Conservation (phyloP, 805 yeast species). For the Hyphopichia homilentoma region DNA sequence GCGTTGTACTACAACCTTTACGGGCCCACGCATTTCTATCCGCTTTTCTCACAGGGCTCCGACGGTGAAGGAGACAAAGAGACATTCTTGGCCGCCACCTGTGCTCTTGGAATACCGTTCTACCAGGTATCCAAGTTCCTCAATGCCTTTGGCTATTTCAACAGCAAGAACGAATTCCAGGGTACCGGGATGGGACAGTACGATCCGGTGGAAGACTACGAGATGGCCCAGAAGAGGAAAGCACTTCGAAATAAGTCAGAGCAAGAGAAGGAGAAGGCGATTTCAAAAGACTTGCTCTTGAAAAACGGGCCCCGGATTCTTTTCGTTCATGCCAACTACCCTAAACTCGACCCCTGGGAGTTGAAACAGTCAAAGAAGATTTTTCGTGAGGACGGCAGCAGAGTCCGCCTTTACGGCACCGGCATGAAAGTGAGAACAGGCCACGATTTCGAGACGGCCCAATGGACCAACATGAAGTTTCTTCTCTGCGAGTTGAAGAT, state of each 20-base stretch:
- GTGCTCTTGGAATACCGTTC: conserved; percentile 42
- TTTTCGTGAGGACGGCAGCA: conserved; percentile 38
- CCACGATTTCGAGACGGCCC: conserved; percentile 55
- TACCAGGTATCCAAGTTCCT: conserved; percentile 54
- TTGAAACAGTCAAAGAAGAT: conserved; percentile 42
- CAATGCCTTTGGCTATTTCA: conserved; percentile 48
- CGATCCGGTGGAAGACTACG: conserved; percentile 61
- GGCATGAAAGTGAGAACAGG: conserved; percentile 50
- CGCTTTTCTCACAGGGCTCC: conserved; percentile 41
- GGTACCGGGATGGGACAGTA: conserved; percentile 79
- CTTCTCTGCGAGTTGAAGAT: conserved; percentile 50
- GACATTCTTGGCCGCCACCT: conserved; percentile 69
- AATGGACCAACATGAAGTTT: conserved; percentile 56
- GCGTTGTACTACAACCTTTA: conserved; percentile 41
- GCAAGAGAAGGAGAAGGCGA: conserved; percentile 5
- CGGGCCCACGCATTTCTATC: conserved; percentile 41
- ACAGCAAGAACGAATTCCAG: conserved; percentile 36
- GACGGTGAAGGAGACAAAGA: conserved; percentile 84
- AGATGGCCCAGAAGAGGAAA: conserved; percentile 13
- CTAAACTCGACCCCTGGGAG: conserved; percentile 61
- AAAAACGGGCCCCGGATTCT: conserved; percentile 27
- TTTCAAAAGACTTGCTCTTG: conserved; percentile 6
- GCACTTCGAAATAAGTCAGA: conserved; percentile 4
- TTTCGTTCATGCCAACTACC: conserved; percentile 65
- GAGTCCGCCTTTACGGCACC: conserved; percentile 58